These are phyloP conservation scores for Favolaschia claudopus DNA, from an alignment of 768 basidiomycete species.

Conservation along the genomic window DNA sequence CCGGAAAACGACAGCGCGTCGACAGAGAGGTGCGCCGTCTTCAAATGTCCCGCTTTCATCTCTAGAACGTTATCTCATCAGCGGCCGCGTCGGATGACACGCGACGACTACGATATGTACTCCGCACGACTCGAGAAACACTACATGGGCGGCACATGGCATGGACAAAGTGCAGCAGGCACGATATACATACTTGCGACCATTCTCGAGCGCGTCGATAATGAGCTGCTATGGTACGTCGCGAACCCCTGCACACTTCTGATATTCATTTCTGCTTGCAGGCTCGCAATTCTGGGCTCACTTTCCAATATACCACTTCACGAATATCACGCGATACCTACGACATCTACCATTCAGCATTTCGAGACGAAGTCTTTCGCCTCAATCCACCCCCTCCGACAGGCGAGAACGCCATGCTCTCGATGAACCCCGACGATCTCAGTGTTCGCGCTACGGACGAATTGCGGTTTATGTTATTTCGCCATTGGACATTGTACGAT, in stretches of 20 bases:
- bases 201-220: constrained; percentile 90
- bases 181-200: constrained; percentile 91
- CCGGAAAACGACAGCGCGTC: constrained; percentile 66
- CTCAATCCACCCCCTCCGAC: constrained; percentile 73
- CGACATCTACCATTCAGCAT: constrained; percentile 80
- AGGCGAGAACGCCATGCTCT: constrained; percentile 52
- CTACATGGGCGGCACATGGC: constrained; percentile 84
- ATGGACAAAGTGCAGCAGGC: constrained; percentile 89
- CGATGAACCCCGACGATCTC: constrained; percentile 82
- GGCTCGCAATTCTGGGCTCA: constrained; percentile 93
- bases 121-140: constrained; percentile 76
- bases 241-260: not conserved
- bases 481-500: constrained; percentile 98
- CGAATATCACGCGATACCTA: constrained; percentile 89
- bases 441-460: constrained; percentile 87
- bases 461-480: constrained; percentile 91
- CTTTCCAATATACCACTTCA: constrained; percentile 89
- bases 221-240: constrained; percentile 88
- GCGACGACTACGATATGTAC: constrained; percentile 74
- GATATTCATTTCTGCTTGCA: constrained; percentile 35
- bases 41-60: constrained; percentile 12
- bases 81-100: constrained; percentile 65
- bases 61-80: constrained; percentile 30
- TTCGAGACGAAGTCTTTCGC: constrained; percentile 91
- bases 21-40: constrained; percentile 55